Percentiles rank a stretch among this genome's conserved stretches.
Evolutionary conservation across 108 stramenopile genomes (phyloP).

Genomic region (Ochromonas danica): DNA sequence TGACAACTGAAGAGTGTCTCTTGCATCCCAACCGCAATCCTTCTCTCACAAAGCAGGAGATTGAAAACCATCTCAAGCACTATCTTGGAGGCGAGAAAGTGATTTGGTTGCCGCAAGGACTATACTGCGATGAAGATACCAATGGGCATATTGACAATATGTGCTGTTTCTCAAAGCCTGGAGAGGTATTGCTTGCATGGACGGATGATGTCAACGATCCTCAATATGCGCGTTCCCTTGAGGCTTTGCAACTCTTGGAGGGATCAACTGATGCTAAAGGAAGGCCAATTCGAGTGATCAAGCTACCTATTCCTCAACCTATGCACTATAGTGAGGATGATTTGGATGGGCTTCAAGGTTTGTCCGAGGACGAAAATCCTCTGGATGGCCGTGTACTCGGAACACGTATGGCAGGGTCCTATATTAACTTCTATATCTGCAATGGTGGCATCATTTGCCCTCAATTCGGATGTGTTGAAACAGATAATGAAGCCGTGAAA

Average conservation of each 20-base stretch:
- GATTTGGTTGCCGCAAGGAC: constrained; percentile 66
- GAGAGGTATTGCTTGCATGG: constrained; percentile 64
- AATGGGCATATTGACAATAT: constrained; percentile 76
- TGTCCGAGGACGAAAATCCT: background rate
- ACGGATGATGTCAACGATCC: constrained; percentile 57
- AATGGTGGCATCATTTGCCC: constrained; percentile 67
- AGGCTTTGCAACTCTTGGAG: constrained; percentile 54
- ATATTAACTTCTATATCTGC: constrained; percentile 75
- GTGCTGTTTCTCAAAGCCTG: constrained; percentile 64
- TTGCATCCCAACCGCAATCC: constrained; percentile 68
- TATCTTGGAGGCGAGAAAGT: constrained; percentile 58
- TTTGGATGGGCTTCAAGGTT: constrained; percentile 29
- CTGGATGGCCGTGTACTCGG: constrained; percentile 49
- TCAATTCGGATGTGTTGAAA: constrained; percentile 54
- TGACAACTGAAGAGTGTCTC: constrained; percentile 71
- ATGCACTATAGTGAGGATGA: constrained; percentile 57
- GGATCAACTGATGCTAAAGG: constrained; percentile 57
- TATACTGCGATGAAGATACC: constrained; percentile 65
- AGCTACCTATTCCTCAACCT: constrained; percentile 54
- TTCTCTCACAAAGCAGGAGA: constrained; percentile 51
- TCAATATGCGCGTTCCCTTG: constrained; percentile 58
- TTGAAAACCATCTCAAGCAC: constrained; percentile 52
- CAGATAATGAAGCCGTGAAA: constrained; percentile 56
- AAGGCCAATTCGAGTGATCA: constrained; percentile 46
- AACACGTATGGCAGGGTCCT: constrained; percentile 63